phyloP scores from a whole-genome alignment of 306 rosid species.

The Vigna radiata region DNA sequence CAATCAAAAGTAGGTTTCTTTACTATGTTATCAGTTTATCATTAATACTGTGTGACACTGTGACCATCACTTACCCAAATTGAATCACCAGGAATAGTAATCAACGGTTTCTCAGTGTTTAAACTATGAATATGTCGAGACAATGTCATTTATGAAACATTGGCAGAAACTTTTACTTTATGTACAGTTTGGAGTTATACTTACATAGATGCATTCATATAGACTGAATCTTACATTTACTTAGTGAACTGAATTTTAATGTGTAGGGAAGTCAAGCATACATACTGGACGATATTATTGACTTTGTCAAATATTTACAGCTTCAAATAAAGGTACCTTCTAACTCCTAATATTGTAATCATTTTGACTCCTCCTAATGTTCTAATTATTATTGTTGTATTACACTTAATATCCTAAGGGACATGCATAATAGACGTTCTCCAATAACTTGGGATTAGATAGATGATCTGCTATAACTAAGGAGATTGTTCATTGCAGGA shows the following conservation, averaged over 20 bases:
- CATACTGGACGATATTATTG: slow-evolving; percentile 76
- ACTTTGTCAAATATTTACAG: slow-evolving; percentile 81
- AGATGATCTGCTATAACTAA: neutral
- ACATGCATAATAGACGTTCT: neutral
- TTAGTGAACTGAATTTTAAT: slow-evolving; percentile 33
- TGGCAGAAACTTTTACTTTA: neutral
- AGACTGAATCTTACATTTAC: slow-evolving; percentile 25
- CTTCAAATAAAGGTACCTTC: slow-evolving; percentile 75
- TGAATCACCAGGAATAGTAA: neutral
- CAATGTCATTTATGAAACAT: neutral
- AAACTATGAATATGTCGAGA: neutral
- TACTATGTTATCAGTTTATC: slow-evolving; percentile 6
- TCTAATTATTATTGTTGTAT: slow-evolving; percentile 21
- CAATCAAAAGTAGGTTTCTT: neutral
- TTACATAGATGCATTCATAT: slow-evolving; percentile 1
- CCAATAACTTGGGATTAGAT: neutral
- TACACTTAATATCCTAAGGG: neutral
- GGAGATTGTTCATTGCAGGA: slow-evolving; percentile 59
- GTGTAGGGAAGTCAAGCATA: slow-evolving; percentile 74
- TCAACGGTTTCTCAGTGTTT: neutral
- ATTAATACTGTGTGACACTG: slow-evolving; percentile 10
- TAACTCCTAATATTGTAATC: slow-evolving; percentile 7
- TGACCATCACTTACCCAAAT: slow-evolving; percentile 1
- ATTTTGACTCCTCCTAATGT: slow-evolving; percentile 6
- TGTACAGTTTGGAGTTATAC: slow-evolving; percentile 5